Percentiles rank a stretch among this genome's conserved stretches.
Evolutionary conservation across 495 filamentous ascomycete genomes (phyloP).

Genomic region (Talaromyces trachyspermus): DNA sequence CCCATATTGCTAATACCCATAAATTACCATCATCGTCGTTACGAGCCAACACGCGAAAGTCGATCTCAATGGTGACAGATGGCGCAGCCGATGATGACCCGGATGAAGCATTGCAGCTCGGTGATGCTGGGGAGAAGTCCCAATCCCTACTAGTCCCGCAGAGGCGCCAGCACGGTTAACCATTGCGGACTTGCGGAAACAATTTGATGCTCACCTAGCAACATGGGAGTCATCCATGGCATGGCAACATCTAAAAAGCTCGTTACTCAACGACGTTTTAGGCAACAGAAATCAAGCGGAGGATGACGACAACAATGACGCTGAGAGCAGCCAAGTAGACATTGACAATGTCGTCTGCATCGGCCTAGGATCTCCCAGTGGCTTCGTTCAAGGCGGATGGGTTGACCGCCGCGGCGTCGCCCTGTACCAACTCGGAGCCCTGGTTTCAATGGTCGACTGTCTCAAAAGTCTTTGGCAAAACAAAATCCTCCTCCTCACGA

Average conservation of each 20-base stretch:
- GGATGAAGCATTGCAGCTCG: too few relatives aligned
- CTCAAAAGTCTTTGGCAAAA: not conserved
- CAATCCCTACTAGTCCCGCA: slow-evolving; percentile 13
- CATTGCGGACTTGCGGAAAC: slow-evolving; percentile 25
- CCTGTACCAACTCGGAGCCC: slow-evolving; percentile 54
- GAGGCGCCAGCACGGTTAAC: slow-evolving; percentile 31
- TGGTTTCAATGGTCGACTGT: slow-evolving; percentile 40
- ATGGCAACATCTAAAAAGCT: slow-evolving; percentile 14
- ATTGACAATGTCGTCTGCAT: slow-evolving; percentile 36
- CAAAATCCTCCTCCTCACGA: not conserved
- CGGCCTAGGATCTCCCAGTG: slow-evolving; percentile 48
- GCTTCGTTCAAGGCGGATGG: slow-evolving; percentile 38
- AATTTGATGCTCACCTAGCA: slow-evolving; percentile 22
- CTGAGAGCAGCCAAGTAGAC: not conserved
- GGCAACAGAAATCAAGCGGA: not conserved
- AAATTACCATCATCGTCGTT: slow-evolving; percentile 23
- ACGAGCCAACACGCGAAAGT: slow-evolving; percentile 14
- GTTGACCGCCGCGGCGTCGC: slow-evolving; percentile 37
- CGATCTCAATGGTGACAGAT: slow-evolving; percentile 1
- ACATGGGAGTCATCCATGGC: slow-evolving; percentile 26
- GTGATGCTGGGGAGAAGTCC: too few relatives aligned
- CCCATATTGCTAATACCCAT: slow-evolving; percentile 31
- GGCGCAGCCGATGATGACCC: slow-evolving; percentile 5
- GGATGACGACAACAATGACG: not conserved
- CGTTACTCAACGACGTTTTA: slow-evolving; percentile 2